A percentile compares a stretch with the other conserved stretches of the same genome.
Conservation (phyloP, 2,329 filamentous ascomycete species). For the Shiraia bambusicola region DNA sequence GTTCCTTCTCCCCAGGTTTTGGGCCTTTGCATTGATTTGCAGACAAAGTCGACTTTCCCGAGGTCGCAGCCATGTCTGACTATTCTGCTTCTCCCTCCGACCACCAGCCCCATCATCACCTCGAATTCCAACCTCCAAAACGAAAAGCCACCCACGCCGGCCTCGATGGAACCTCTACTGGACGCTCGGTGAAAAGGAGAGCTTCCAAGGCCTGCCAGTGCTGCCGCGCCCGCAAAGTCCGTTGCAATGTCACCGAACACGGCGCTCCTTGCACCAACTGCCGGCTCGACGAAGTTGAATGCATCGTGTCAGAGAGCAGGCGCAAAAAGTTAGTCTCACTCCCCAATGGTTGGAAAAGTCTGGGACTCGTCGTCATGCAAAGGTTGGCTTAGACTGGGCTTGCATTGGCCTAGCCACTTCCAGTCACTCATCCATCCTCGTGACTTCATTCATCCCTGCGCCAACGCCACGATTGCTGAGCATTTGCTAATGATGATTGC, state of each 20-base stretch:
- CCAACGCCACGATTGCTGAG: constrained; percentile 4
- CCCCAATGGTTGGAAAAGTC: constrained; percentile 17
- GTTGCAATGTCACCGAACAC: constrained; percentile 88
- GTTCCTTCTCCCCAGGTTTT: constrained; percentile 16
- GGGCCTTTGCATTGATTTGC: constrained; percentile 14
- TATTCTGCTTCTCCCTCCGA: constrained; percentile 41
- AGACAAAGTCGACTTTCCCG: constrained; percentile 7
- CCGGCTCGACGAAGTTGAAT: constrained; percentile 76
- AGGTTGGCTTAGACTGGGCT: constrained; percentile 14
- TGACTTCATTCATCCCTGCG: constrained; percentile 10
- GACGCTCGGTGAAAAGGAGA: constrained; percentile 71
- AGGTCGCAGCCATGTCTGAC: constrained; percentile 42
- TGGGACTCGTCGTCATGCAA: constrained; percentile 16
- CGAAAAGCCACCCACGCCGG: constrained; percentile 60
- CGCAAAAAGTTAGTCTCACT: constrained; percentile 71
- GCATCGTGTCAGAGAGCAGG: constrained; percentile 69
- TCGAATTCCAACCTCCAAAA: constrained; percentile 50
- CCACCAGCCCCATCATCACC: constrained; percentile 25
- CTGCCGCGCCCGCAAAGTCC: constrained; percentile 85
- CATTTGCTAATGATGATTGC: constrained; percentile 27
- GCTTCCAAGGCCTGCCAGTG: constrained; percentile 90
- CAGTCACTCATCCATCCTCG: constrained; percentile 14
- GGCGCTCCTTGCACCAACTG: constrained; percentile 87
- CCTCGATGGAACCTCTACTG: constrained; percentile 50
- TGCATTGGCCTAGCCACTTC: constrained; percentile 22